Percentiles rank a stretch among this genome's conserved stretches.
Evolutionary conservation across 2,329 filamentous ascomycete genomes (phyloP).

Genomic region (Botrytis fragariae): DNA sequence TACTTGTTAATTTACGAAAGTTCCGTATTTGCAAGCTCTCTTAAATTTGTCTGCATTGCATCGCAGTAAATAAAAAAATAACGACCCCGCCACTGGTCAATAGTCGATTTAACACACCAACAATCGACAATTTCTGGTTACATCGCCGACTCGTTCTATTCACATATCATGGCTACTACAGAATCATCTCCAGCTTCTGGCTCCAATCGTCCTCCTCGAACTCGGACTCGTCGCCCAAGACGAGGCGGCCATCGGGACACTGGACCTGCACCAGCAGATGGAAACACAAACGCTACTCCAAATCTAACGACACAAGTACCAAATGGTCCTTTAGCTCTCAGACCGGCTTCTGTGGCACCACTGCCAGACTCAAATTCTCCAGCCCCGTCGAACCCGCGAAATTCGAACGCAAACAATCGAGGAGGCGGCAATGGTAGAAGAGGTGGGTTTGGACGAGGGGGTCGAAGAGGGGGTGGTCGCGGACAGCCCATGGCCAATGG

Average conservation of each 20-base stretch:
- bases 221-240: constrained; percentile 31
- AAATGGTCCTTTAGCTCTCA: constrained; percentile 25
- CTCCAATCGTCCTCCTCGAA: constrained; percentile 27
- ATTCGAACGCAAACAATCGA: constrained; percentile 28
- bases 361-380: background rate
- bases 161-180: constrained; percentile 27
- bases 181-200: constrained; percentile 23
- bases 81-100: constrained; percentile 22
- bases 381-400: constrained; percentile 11
- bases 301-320: constrained; percentile 18
- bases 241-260: constrained; percentile 29
- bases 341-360: constrained; percentile 27
- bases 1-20: background rate
- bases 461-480: constrained; percentile 30
- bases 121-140: constrained; percentile 11
- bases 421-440: constrained; percentile 33
- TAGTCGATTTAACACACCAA: background rate
- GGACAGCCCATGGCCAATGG: constrained; percentile 36
- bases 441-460: constrained; percentile 31
- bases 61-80: constrained; percentile 8
- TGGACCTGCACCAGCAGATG: constrained; percentile 21
- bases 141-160: background rate
- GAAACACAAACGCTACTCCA: background rate
- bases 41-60: background rate
- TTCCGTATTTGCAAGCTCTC: background rate